Conservation (phyloP, 495 filamentous ascomycete genomes). For the Xylaria intraflava region DNA sequence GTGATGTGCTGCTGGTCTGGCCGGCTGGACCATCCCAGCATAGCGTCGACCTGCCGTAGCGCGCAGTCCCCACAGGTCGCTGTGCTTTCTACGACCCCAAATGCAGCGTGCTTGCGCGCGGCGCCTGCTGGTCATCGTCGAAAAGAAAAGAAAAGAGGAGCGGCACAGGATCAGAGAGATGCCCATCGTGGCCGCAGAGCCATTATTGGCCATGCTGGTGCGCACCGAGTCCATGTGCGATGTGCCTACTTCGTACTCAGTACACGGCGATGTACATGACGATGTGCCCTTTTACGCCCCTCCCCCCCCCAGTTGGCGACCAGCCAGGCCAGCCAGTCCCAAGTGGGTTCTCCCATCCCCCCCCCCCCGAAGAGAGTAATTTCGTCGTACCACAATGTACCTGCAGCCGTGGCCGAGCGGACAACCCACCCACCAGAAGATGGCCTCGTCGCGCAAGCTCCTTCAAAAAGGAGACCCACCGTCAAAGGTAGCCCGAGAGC, state of each 20-base stretch:
- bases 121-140: conserved; percentile 13
- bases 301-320: conserved; percentile 8
- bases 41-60: conserved; percentile 7
- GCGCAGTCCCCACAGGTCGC: conserved; percentile 14
- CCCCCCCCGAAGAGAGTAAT: conserved; percentile 3
- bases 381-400: conserved; percentile 15
- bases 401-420: conserved; percentile 14
- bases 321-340: conserved; percentile 2
- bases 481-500: not conserved
- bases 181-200: not conserved
- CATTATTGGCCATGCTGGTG: too few species aligned
- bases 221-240: too few species aligned
- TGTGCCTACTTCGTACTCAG: too few species aligned
- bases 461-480: conserved; percentile 10
- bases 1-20: conserved; percentile 6
- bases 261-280: too few species aligned
- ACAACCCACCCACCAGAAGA: conserved; percentile 7
- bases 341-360: conserved; percentile 8
- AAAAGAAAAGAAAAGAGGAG: conserved; percentile 8
- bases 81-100: conserved; percentile 11
- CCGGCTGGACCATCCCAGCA: conserved; percentile 10
- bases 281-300: not conserved
- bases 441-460: conserved; percentile 11
- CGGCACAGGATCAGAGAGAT: conserved; percentile 9
- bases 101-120: conserved; percentile 6